Evolutionary conservation across 2,329 filamentous ascomycete genomes (phyloP).

Genomic region (Calonectria naviculata): DNA sequence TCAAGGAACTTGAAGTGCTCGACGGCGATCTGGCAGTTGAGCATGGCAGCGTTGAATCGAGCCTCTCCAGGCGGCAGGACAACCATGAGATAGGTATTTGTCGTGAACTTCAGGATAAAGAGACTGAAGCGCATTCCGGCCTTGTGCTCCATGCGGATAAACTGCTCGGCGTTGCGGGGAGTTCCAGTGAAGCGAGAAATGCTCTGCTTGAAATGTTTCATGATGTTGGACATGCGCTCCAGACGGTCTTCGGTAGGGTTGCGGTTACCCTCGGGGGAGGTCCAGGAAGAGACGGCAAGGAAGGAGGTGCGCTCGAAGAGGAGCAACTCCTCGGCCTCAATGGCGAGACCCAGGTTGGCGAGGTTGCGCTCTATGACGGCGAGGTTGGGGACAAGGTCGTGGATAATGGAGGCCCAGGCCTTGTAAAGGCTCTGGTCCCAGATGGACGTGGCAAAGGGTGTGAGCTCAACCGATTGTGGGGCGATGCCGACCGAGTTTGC

Average conservation of each 20-base stretch:
- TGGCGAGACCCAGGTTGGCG: conserved; percentile 81
- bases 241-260: conserved; percentile 95
- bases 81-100: conserved; percentile 96
- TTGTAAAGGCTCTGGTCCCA: conserved; percentile 99
- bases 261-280: conserved; percentile 75
- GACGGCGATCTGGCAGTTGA: conserved; percentile 90
- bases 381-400: conserved; percentile 96
- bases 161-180: conserved; percentile 84
- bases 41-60: conserved; percentile 87
- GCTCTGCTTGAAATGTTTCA: conserved; percentile 97
- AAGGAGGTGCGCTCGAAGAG: conserved; percentile 97
- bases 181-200: conserved; percentile 81
- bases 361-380: conserved; percentile 89
- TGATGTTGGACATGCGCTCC: conserved; percentile 94
- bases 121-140: conserved; percentile 84
- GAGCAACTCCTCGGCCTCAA: conserved; percentile 93
- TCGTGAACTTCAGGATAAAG: conserved; percentile 95
- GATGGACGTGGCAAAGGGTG: conserved; percentile 94
- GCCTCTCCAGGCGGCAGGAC: conserved; percentile 92
- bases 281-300: conserved; percentile 93
- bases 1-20: conserved; percentile 81
- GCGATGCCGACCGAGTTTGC: conserved; percentile 50
- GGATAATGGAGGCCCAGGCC: conserved; percentile 98
- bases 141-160: conserved; percentile 84
- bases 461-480: conserved; percentile 69